phyloP scores from a whole-genome alignment of 23 red algal genomes.

The Agarophyton chilense region DNA sequence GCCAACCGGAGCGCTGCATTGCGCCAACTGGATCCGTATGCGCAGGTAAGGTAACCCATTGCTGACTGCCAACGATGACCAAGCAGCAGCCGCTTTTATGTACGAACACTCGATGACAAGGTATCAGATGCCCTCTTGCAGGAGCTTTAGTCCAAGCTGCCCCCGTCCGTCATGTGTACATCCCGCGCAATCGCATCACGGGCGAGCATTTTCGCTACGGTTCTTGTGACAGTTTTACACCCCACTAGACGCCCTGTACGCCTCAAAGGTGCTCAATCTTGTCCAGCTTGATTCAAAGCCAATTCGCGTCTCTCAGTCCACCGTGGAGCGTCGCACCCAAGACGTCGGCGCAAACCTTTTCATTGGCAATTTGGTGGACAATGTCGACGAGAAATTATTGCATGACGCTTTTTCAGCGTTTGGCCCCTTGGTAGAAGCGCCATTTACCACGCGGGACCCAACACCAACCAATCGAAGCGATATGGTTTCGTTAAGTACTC shows the following conservation, averaged over 20 bases:
- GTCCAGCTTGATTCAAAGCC: conserved; percentile 69
- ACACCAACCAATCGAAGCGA: conserved; percentile 40
- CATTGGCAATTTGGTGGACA: conserved; percentile 82
- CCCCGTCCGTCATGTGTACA: conserved; percentile 84
- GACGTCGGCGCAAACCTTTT: conserved; percentile 91
- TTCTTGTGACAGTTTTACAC: conserved; percentile 81
- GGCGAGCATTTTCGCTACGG: conserved; percentile 81
- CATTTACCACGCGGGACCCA: conserved; percentile 74
- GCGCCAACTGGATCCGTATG: too few species aligned
- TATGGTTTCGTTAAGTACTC: conserved; percentile 90
- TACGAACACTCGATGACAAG: conserved; percentile 72
- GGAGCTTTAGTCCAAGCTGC: conserved; percentile 87
- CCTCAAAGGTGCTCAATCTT: conserved; percentile 79
- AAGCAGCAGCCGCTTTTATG: too few species aligned
- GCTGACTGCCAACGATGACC: too few species aligned
- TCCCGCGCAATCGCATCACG: conserved; percentile 90
- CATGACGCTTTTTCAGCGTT: conserved; percentile 87
- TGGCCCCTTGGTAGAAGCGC: conserved; percentile 78
- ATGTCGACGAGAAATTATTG: conserved; percentile 84
- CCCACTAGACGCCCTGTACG: conserved; percentile 76
- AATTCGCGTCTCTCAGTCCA: conserved; percentile 67
- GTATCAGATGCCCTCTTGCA: conserved; percentile 77
- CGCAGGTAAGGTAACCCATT: too few species aligned
- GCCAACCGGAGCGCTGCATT: too few species aligned
- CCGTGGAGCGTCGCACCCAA: conserved; percentile 44